Evolutionary conservation across 352 stramenopile genomes (phyloP), one percentile per base, ranked within the genome.

Genomic region (Pythium apleroticum): DNA sequence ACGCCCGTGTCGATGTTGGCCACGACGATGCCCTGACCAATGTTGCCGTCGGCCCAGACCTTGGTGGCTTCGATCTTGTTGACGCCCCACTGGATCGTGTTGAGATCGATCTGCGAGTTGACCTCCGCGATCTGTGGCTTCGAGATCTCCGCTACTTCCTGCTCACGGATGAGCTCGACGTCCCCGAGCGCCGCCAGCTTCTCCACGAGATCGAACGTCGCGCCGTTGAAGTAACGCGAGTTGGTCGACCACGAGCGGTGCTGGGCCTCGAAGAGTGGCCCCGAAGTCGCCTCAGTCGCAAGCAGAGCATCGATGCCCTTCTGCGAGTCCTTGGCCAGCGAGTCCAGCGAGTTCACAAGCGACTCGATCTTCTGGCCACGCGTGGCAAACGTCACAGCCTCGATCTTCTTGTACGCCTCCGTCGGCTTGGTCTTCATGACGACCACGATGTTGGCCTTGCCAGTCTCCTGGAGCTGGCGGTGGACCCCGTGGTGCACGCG

Each of bases 1-100:
- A 72, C 71, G 17, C 71, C 71, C 22, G 71, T 73, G 50, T 77
- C 71, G 31, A 77, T 77, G 37, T 58, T 72, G 17, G 41, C 66
- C 12, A 77, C 59, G 19, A 66, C 59, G 54, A 74, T 45, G 30
- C 60, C 60, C 33, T 62, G 49, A 25, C 71, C 71, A 20, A 49
- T 63, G 20, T 49, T 66, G 17, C 71, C 71, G 5, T 65, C 28
- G 17, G 24, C 33, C 71, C 71, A 77, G 49, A 72, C 59, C 62
- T 74, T 60, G 25, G 49, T 43, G 8, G 46, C 58, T 17, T 65
- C 19, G 45, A 69, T 73, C 2, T 28, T n/a, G 37, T 48, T 37
- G n/a, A 71, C 49, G 24, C 68, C 68, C 71, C 71, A 77, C 46
- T 76, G 53, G 57, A 55, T 53, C 30, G 30, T 52, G 49, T 59